Base-by-base conservation (phyloP, 805 yeast species). In the Alloascoidea africana region DNA sequence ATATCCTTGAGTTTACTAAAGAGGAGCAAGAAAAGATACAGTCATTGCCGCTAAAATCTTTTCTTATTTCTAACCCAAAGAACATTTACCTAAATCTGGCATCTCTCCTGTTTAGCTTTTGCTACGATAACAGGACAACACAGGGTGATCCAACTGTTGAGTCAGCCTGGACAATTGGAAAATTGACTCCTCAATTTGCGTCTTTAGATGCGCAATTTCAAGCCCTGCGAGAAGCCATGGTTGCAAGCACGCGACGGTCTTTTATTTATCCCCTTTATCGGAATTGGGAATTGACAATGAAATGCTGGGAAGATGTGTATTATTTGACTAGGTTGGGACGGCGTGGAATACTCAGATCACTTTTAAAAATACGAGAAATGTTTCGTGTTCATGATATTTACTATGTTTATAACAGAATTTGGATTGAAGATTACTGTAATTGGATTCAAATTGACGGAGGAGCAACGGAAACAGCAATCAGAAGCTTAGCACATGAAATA, bases 111-210 rank as follows among this genome's bases (percentile, higher is more conserved):
- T 91, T 81, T 55, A 74, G 80, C 1, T 81, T 74, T 46, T 68
- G 70, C 38, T 86, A 77, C 52, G 96, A 91, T 44, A 56, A 68
- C 36, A 60, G 96, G 27, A 79, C 80, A 38, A 84, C 78, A 27
- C 73, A 70, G 49, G 77, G 76, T n/a, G 73, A 65, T 14, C 70
- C 73, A 38, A 84, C 73, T 14, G 74, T 82, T 3, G 98, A 91
- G 55, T 80, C 94, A 40, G 84, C 93, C 0, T 91, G 98, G 98
- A 76, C 89, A 0, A 68, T 91, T 3, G 98, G 98, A 1, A 86
- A 80, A 46, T 48, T 91, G 16, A 60, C 76, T 0, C 95, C 97
- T 1, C 91, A 84, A 48, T 56, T 89, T 30, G 54, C 86, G 4
- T 74, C 66, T 45, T 58, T 91, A 19, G 97, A 86, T 52, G 44